These are phyloP conservation scores for Hibiscus trionum DNA, from an alignment of 345 rosid species.

Conservation along the genomic window DNA sequence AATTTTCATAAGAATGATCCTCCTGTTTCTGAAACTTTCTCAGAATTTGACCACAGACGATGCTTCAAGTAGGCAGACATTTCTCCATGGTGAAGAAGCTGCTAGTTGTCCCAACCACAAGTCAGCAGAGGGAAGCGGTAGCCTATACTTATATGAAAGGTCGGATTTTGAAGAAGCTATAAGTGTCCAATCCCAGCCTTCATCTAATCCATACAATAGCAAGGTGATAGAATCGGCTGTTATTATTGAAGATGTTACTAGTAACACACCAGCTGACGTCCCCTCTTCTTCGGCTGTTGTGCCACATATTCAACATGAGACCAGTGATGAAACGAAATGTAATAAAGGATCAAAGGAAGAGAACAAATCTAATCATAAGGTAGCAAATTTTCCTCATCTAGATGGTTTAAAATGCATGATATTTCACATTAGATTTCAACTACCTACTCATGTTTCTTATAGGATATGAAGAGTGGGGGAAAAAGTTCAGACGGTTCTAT, in stretches of 20 bases:
- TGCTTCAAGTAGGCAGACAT: conserved; percentile 24
- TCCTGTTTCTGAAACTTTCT: conserved; percentile 11
- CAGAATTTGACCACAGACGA: conserved; percentile 29
- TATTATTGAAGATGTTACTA: conserved; percentile 65
- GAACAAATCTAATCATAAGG: conserved; percentile 41
- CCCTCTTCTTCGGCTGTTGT: conserved; percentile 29
- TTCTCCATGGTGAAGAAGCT: conserved; percentile 23
- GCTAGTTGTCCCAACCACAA: conserved; percentile 19
- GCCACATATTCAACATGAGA: conserved; percentile 36
- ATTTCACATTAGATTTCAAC: conserved; percentile 9
- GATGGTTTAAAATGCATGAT: not conserved
- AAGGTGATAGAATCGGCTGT: conserved; percentile 21
- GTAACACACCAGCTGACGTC: conserved; percentile 28
- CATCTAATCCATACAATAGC: conserved; percentile 17
- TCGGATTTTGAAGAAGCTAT: conserved; percentile 19
- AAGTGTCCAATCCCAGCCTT: conserved; percentile 23
- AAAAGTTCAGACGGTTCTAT: conserved; percentile 36
- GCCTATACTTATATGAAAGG: not conserved
- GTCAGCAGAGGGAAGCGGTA: conserved; percentile 17
- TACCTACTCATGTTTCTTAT: conserved; percentile 9
- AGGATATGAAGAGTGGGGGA: conserved; percentile 36
- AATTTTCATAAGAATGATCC: conserved; percentile 15
- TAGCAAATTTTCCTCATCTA: conserved; percentile 19
- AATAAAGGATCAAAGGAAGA: conserved; percentile 23
- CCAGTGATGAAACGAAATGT: conserved; percentile 28